Evolutionary conservation across 2,329 filamentous ascomycete species (phyloP).

Genomic region (Zymoseptoria pseudotritici): DNA sequence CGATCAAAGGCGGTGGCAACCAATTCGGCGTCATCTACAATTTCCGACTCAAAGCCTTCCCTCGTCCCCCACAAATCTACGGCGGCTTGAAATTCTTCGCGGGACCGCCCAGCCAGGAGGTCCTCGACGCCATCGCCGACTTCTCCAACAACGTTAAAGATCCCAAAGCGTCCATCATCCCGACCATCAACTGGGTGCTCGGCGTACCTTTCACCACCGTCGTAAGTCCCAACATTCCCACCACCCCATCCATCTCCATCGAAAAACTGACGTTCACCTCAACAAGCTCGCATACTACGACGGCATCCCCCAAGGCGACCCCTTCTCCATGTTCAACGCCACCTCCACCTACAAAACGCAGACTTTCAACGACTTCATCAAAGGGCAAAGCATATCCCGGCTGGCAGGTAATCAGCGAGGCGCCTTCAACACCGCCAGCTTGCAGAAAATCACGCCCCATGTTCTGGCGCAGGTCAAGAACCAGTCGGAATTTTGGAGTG

Average conservation of each 20-base stretch:
- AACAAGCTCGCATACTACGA: background rate
- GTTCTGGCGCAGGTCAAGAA: background rate
- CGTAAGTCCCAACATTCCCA: background rate
- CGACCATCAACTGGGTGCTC: background rate
- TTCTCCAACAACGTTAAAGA: slow-evolving; percentile 3
- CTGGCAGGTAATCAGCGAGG: background rate
- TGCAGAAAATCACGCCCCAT: background rate
- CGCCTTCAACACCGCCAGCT: background rate
- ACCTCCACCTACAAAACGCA: background rate
- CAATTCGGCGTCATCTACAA: slow-evolving; percentile 5
- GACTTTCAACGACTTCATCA: background rate
- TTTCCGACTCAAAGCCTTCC: background rate
- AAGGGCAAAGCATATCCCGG: background rate
- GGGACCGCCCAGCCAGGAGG: background rate
- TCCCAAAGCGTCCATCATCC: slow-evolving; percentile 7
- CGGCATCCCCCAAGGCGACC: background rate
- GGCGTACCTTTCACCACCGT: background rate
- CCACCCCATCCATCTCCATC: background rate
- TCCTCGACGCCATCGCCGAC: slow-evolving; percentile 2
- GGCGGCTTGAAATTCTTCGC: slow-evolving; percentile 3
- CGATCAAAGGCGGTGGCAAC: slow-evolving; percentile 6
- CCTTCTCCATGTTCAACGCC: background rate
- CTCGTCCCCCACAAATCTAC: slow-evolving; percentile 3
- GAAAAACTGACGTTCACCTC: background rate
- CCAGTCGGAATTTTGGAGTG: background rate